Evolutionary conservation across 345 rosid genomes (phyloP).

Genomic region (Syzygium oleosum): DNA sequence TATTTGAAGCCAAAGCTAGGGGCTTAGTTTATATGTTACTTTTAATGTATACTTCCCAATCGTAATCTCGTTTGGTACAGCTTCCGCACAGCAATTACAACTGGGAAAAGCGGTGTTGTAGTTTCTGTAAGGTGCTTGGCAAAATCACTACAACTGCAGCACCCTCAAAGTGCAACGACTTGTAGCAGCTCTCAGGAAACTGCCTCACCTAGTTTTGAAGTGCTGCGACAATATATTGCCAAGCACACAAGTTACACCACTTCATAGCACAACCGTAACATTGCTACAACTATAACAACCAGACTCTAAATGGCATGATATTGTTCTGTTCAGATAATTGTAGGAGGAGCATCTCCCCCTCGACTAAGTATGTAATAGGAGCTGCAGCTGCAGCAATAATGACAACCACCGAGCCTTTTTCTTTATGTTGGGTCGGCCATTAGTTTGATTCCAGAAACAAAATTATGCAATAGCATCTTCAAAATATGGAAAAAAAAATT

Average conservation of each 20-base stretch:
- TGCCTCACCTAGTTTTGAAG: background rate
- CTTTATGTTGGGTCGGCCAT: background rate
- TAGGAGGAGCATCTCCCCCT: background rate
- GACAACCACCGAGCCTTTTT: background rate
- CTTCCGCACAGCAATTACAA: background rate
- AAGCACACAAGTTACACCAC: background rate
- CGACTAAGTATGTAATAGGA: background rate
- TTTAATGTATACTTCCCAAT: background rate
- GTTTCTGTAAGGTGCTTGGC: background rate
- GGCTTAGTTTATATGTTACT: background rate
- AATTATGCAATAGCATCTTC: background rate
- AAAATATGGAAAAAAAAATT: background rate
- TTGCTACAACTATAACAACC: background rate
- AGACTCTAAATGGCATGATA: background rate
- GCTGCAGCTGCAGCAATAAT: background rate
- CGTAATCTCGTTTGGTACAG: slow-evolving; percentile 1
- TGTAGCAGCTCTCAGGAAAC: background rate
- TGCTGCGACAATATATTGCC: background rate
- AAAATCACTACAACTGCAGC: background rate
- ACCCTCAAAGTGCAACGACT: background rate
- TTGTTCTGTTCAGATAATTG: background rate
- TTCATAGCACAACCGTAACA: background rate
- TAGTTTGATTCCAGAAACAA: background rate
- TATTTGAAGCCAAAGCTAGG: background rate
- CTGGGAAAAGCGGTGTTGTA: background rate